A percentile compares a stretch with the other conserved stretches of the same genome.
Evolutionary conservation across 257 asterid genomes (phyloP).

Genomic region (Lycium ferocissimum): DNA sequence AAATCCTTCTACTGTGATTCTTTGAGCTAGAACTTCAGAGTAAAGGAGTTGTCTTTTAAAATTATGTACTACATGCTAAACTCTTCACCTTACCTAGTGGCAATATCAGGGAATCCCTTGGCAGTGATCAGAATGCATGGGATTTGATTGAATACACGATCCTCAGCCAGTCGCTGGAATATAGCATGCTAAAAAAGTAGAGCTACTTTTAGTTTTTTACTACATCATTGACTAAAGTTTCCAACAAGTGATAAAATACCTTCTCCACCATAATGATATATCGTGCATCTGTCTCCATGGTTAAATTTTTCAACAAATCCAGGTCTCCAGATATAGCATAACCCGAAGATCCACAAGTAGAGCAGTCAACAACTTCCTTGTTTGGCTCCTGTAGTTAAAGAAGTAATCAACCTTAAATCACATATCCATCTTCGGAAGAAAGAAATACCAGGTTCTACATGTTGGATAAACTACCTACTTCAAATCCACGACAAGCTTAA

Average conservation of each 20-base stretch:
- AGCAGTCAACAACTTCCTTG: conserved; percentile 74
- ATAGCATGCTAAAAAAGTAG: conserved; percentile 76
- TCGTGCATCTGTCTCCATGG: conserved; percentile 82
- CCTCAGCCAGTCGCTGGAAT: conserved; percentile 96
- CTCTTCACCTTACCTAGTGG: conserved; percentile 64
- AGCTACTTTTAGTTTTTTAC: conserved; percentile 33
- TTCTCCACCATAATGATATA: conserved; percentile 89
- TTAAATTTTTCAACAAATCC: conserved; percentile 58
- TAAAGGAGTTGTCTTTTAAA: not conserved
- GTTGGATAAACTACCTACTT: not conserved
- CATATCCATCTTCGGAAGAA: not conserved
- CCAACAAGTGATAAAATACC: conserved; percentile 48
- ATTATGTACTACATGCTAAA: not conserved
- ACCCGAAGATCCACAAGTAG: conserved; percentile 88
- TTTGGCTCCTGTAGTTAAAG: conserved; percentile 61
- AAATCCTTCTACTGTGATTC: not conserved
- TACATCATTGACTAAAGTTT: conserved; percentile 19
- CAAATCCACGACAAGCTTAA: not conserved
- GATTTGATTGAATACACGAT: conserved; percentile 73
- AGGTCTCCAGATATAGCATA: conserved; percentile 92
- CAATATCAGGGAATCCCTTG: conserved; percentile 95
- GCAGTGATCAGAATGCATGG: conserved; percentile 93
- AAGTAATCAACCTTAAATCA: conserved; percentile 29
- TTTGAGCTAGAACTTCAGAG: not conserved
- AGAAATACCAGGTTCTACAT: not conserved